Evolutionary conservation across 495 filamentous ascomycete genomes (phyloP).

Genomic region (Tetracladium marchalianum): DNA sequence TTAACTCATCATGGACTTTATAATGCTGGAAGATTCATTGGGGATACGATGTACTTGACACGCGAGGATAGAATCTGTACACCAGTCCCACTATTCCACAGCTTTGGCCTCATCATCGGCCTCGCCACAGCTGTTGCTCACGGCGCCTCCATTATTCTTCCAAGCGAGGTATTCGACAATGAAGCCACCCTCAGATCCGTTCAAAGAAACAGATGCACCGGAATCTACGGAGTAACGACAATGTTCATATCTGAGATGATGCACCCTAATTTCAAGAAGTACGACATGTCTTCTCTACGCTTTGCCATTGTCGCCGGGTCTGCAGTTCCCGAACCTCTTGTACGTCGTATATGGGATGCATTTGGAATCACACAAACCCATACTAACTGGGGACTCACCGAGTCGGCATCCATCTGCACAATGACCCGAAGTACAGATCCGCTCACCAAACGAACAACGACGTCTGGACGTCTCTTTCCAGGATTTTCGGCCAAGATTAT

Average conservation of each 20-base stretch:
- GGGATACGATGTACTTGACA: too few species aligned
- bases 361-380: too few species aligned
- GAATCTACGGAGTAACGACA: slow-evolving; percentile 4
- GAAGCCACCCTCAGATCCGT: neutral
- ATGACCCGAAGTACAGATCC: neutral
- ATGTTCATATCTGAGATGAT: slow-evolving; percentile 3
- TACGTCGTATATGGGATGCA: too few species aligned
- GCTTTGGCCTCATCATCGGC: too few species aligned
- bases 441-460: neutral
- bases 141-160: neutral
- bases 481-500: neutral
- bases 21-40: slow-evolving; percentile 1
- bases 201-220: slow-evolving; percentile 1
- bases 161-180: neutral
- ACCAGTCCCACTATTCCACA: too few species aligned
- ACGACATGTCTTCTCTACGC: neutral
- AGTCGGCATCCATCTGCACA: too few species aligned
- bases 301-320: too few species aligned
- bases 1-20: slow-evolving; percentile 1
- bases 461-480: slow-evolving; percentile 1
- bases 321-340: too few species aligned
- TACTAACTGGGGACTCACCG: too few species aligned
- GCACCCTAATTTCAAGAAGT: neutral
- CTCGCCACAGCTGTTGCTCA: neutral
- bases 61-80: too few species aligned